Conservation (phyloP, 768 basidiomycete genomes). For the Panellus pusillus region DNA sequence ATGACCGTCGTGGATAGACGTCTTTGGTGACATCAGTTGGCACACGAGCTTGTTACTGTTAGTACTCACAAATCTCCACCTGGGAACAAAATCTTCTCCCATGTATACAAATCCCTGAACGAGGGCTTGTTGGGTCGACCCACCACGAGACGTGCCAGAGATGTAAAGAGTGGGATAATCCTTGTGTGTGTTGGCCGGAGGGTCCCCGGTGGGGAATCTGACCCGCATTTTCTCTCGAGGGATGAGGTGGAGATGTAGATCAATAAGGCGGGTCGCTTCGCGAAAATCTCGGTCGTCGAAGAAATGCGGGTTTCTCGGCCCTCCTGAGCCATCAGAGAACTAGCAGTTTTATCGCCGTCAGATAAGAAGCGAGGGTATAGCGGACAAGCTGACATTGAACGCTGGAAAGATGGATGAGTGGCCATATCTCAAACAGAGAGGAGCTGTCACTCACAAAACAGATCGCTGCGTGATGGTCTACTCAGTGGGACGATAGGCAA, state of each 20-base stretch:
- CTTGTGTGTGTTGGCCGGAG: constrained; percentile 23
- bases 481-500: neutral
- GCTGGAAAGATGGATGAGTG: constrained; percentile 28
- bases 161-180: constrained; percentile 48
- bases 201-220: constrained; percentile 23
- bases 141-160: constrained; percentile 43
- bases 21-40: constrained; percentile 33
- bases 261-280: constrained; percentile 66
- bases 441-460: constrained; percentile 39
- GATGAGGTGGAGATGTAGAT: constrained; percentile 52
- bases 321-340: constrained; percentile 36
- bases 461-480: constrained; percentile 30
- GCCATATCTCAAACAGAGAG: neutral
- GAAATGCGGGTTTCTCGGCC: constrained; percentile 42
- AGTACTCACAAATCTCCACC: constrained; percentile 63
- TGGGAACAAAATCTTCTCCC: constrained; percentile 44
- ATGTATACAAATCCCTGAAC: constrained; percentile 53
- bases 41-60: neutral
- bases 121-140: constrained; percentile 39
- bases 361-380: constrained; percentile 1
- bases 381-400: constrained; percentile 43
- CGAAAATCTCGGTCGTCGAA: constrained; percentile 59
- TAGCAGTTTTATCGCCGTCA: constrained; percentile 16
- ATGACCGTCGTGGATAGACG: constrained; percentile 50
- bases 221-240: constrained; percentile 31